Percentiles rank a stretch among this genome's conserved stretches.
These are phyloP conservation scores for Grosmannia serpens DNA, from an alignment of 2,329 filamentous ascomycete genomes.

Conservation along the genomic window DNA sequence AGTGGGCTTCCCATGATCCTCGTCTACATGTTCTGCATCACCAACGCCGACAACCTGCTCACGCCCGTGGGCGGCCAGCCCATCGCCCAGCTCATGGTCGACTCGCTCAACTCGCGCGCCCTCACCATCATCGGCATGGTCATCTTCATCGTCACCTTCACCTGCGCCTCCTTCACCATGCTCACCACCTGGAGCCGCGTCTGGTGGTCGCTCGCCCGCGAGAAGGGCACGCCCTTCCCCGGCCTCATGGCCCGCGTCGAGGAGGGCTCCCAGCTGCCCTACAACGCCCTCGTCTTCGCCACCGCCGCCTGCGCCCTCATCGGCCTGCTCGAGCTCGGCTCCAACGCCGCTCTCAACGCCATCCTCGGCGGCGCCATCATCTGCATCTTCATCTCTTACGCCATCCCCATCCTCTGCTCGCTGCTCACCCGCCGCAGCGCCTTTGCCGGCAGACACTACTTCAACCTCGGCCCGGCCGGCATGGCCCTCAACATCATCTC, in stretches of 20 bases:
- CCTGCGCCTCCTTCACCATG: background rate
- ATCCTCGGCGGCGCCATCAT: constrained; percentile 4
- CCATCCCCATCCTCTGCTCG: background rate
- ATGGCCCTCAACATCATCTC: background rate
- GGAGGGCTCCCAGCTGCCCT: background rate
- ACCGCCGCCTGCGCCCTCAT: background rate
- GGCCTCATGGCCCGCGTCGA: background rate
- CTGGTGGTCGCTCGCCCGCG: constrained; percentile 1
- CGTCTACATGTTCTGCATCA: constrained; percentile 6
- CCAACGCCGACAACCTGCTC: constrained; percentile 1
- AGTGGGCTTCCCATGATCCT: constrained; percentile 1
- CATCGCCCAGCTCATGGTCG: background rate
- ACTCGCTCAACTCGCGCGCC: background rate
- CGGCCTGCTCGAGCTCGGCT: background rate
- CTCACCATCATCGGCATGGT: constrained; percentile 1
- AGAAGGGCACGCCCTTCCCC: background rate
- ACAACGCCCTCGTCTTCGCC: background rate
- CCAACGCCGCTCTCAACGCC: constrained; percentile 1
- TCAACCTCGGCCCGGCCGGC: background rate
- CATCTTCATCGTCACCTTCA: background rate
- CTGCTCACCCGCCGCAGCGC: background rate
- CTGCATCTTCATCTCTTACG: constrained; percentile 2
- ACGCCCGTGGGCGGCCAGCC: background rate
- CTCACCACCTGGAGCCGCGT: constrained; percentile 3
- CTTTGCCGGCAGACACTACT: background rate